These are phyloP conservation scores for Perkinsela sp. DNA, from an alignment of 208 protist genomes.

Conservation along the genomic window DNA sequence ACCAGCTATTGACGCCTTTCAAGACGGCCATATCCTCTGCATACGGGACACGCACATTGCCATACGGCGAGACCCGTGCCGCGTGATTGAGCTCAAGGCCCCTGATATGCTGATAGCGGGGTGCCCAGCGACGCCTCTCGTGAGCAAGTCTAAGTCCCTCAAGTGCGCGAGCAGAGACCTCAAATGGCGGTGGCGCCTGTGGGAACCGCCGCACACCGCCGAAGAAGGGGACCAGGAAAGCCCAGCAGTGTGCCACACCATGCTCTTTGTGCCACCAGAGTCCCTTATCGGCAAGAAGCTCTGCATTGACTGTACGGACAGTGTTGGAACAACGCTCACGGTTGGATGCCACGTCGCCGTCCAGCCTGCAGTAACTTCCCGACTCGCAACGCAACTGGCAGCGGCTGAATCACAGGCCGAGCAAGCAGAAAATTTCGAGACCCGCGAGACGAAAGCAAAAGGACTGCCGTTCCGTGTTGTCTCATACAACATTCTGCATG, in stretches of 20 bases:
- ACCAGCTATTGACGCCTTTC: background rate
- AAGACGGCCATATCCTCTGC: background rate
- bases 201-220: background rate
- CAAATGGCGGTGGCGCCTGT: background rate
- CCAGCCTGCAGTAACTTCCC: background rate
- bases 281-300: background rate
- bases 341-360: background rate
- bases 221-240: too few relatives aligned
- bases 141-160: background rate
- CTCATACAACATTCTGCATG: conserved; percentile 67
- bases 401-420: background rate
- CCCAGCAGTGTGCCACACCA: background rate
- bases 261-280: background rate
- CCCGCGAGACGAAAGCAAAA: background rate
- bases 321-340: background rate
- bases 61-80: background rate
- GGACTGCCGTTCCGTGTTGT: conserved; percentile 24
- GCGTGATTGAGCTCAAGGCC: background rate
- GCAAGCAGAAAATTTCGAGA: background rate
- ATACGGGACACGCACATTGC: background rate
- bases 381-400: background rate
- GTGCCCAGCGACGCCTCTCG: background rate
- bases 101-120: background rate
- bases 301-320: background rate
- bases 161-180: background rate